Evolutionary conservation across 2,329 filamentous ascomycete species (phyloP), one percentile per base, ranked within the genome.

Genomic region (Exophiala mesophila): DNA sequence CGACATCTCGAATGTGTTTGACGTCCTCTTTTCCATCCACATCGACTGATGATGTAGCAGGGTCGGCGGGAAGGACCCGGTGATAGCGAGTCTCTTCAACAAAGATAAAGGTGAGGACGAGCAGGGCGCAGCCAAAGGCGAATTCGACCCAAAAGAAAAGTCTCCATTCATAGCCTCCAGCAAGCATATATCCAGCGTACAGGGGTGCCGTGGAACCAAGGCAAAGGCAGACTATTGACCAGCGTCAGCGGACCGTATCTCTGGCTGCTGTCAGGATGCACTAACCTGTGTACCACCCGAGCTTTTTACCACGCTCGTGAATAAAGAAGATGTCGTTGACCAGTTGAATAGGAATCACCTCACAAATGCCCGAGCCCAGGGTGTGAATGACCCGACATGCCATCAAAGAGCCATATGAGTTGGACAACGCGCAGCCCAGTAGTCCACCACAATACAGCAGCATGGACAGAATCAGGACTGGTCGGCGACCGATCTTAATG

Each of bases 201-300:
- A 80, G 62, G 0, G 77, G 74, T 1, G 74, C 74, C 1, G 50
- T 53, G 24, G 50, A 44, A 33, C 50, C 50, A 9, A 53, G 36
- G 30, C 50, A 53, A 3, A 53, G 37, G 33, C 39, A 54, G 69
- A 69, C 64, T n/a, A n/a, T n/a, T n/a, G n/a, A n/a, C n/a, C n/a
- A n/a, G n/a, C n/a, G n/a, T n/a, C n/a, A n/a, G n/a, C n/a, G n/a
- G n/a, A n/a, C n/a, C n/a, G n/a, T n/a, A n/a, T n/a, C n/a, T n/a
- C n/a, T n/a, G n/a, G n/a, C n/a, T n/a, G n/a, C n/a, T n/a, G n/a
- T n/a, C n/a, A n/a, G n/a, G n/a, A n/a, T n/a, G n/a, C n/a, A n/a
- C n/a, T n/a, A n/a, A n/a, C n/a, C n/a, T 3, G 77, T 80, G 54
- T 80, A 81, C 55, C 75, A 78, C 1, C 76, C 77, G 10, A 81